Percentiles rank a stretch among this genome's conserved stretches.
phyloP scores from a whole-genome alignment of 2,329 filamentous ascomycete genomes.

The Thielaviopsis euricoi region DNA sequence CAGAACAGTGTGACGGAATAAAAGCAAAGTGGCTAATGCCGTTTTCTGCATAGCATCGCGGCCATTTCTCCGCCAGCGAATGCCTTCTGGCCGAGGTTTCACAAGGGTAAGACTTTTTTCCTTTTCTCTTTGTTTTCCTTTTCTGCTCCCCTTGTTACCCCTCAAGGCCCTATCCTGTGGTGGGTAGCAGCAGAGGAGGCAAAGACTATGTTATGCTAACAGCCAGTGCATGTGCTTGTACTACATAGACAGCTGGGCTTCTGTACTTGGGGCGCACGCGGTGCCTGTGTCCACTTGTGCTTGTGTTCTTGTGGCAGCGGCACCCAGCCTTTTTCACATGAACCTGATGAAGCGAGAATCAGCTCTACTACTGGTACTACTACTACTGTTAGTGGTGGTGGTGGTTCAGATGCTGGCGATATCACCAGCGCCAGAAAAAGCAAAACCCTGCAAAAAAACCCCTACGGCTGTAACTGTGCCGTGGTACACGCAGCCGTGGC shows the following conservation, averaged over 20 bases:
- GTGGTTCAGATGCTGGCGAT: neutral
- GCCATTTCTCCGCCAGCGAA: slow-evolving; percentile 24
- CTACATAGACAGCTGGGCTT: slow-evolving; percentile 27
- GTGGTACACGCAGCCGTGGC: neutral
- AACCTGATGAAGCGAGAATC: no score
- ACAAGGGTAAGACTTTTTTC: slow-evolving; percentile 4
- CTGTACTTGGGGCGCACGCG: slow-evolving; percentile 43
- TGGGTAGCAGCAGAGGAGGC: no score
- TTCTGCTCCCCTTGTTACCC: neutral
- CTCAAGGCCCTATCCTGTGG: neutral
- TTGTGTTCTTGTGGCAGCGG: neutral
- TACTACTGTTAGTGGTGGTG: no score
- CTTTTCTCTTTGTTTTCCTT: neutral
- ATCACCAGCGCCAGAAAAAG: neutral
- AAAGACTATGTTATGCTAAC: no score
- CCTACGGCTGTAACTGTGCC: neutral
- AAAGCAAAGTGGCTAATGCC: neutral
- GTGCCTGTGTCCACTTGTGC: slow-evolving; percentile 19
- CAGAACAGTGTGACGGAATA: neutral
- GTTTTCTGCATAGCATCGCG: slow-evolving; percentile 14
- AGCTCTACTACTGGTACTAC: neutral
- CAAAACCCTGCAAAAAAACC: neutral
- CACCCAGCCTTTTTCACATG: neutral
- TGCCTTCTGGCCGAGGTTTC: slow-evolving; percentile 25
- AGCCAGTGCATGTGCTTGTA: neutral